Conservation (phyloP, 2,329 filamentous ascomycete species). For the Gaeumannomyces sp. region DNA sequence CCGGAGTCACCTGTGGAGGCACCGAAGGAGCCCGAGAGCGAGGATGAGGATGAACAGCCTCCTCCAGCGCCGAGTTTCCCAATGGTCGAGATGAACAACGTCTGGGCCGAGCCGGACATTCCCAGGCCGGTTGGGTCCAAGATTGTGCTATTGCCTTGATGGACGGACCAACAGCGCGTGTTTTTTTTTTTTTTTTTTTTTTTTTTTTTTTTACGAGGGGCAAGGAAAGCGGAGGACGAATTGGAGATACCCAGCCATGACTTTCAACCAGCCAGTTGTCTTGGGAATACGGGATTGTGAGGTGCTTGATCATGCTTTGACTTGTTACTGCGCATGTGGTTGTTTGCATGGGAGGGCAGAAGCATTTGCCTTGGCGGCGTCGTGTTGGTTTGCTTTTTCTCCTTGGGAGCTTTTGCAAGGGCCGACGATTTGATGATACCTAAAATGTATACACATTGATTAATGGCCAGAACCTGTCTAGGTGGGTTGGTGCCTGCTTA, state of each 20-base stretch:
- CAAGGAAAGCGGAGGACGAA: background rate
- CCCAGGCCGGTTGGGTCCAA: constrained; percentile 11
- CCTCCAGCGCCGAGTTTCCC: background rate
- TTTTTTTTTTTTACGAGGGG: background rate
- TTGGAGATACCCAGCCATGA: background rate
- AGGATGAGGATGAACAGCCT: constrained; percentile 1
- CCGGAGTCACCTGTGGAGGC: background rate
- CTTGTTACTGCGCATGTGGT: background rate
- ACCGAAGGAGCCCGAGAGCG: constrained; percentile 6
- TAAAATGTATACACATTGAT: background rate
- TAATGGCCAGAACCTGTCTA: background rate
- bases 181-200: no score
- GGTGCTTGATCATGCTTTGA: background rate
- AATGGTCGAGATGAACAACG: constrained; percentile 8
- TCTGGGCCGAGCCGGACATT: constrained; percentile 8
- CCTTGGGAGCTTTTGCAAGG: background rate
- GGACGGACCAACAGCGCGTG: background rate
- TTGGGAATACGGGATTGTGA: background rate
- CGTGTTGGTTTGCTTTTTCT: background rate
- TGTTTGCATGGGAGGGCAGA: background rate
- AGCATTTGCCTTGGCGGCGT: background rate
- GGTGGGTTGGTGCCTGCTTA: no score
- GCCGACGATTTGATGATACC: background rate
- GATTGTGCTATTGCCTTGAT: constrained; percentile 13
- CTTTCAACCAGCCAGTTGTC: no score